Conservation (phyloP, 352 stramenopile species). For the Phytophthora pisi region DNA sequence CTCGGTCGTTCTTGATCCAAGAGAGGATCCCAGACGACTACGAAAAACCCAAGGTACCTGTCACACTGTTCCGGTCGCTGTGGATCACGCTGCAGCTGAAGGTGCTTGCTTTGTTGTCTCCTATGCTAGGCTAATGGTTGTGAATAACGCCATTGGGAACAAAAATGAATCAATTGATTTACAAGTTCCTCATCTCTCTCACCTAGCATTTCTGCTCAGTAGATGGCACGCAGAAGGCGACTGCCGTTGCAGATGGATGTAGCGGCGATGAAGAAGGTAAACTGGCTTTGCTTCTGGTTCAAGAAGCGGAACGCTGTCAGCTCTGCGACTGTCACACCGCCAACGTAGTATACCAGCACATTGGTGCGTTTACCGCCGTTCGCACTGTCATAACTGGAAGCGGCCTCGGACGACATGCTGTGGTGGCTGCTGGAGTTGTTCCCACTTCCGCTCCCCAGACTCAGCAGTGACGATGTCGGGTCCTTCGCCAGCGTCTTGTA, state of each 20-base stretch:
- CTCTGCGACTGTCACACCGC: constrained; percentile 83
- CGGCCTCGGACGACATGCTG: constrained; percentile 19
- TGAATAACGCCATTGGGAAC: background rate
- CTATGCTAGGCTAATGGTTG: background rate
- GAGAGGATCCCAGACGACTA: constrained; percentile 61
- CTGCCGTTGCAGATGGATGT: constrained; percentile 79
- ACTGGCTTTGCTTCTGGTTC: constrained; percentile 69
- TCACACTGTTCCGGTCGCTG: constrained; percentile 40
- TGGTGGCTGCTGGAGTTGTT: constrained; percentile 27
- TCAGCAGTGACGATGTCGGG: constrained; percentile 36
- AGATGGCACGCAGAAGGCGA: constrained; percentile 66
- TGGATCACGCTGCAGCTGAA: constrained; percentile 55
- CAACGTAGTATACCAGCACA: constrained; percentile 86
- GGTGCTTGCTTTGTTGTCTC: constrained; percentile 24
- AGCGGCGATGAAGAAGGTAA: constrained; percentile 69
- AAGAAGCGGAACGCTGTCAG: constrained; percentile 79
- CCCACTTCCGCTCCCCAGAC: constrained; percentile 24
- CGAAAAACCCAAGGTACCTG: constrained; percentile 31
- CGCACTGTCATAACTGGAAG: constrained; percentile 19
- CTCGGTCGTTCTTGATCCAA: constrained; percentile 52
- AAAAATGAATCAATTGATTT: constrained; percentile 18
- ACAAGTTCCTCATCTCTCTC: constrained; percentile 4
- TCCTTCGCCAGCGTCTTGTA: constrained; percentile 56
- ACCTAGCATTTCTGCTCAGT: constrained; percentile 17
- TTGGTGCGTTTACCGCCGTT: constrained; percentile 23